Evolutionary conservation across 208 protist species (phyloP).

Genomic region (Crithidia fasciculata): DNA sequence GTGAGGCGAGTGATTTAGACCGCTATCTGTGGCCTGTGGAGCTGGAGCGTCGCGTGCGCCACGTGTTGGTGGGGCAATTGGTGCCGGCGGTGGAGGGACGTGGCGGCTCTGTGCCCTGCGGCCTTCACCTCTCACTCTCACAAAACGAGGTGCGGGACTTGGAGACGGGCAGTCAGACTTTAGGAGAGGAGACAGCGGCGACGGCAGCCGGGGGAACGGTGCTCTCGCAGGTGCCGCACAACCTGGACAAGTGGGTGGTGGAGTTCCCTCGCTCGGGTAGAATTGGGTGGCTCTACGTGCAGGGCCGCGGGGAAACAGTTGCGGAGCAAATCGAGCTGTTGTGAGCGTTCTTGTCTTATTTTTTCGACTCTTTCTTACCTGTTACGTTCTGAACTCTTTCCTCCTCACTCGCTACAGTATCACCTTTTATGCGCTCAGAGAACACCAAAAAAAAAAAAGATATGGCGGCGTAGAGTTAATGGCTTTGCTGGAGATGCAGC

Average conservation of each 20-base stretch:
- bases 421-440: too few species aligned
- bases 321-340: slow-evolving; percentile 5
- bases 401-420: too few species aligned
- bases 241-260: slow-evolving; percentile 10
- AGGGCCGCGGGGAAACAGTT: slow-evolving; percentile 30
- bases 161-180: background rate
- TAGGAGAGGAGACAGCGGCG: background rate
- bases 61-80: slow-evolving; percentile 39
- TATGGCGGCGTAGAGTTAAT: too few species aligned
- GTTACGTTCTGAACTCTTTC: background rate
- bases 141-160: slow-evolving; percentile 14
- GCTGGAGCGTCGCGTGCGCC: slow-evolving; percentile 45
- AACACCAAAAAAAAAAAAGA: too few species aligned
- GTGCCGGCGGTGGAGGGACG: too few species aligned
- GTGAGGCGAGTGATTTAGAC: slow-evolving; percentile 13
- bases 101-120: background rate
- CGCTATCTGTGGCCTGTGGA: slow-evolving; percentile 45
- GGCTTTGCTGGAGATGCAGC: too few species aligned
- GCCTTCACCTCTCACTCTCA: slow-evolving; percentile 21
- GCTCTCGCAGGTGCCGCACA: slow-evolving; percentile 1
- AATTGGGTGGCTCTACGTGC: slow-evolving; percentile 33
- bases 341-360: slow-evolving; percentile 2
- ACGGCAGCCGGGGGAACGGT: background rate
- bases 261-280: slow-evolving; percentile 9
- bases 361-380: background rate